These are phyloP conservation scores for Cytospora leucostoma DNA, from an alignment of 2,329 filamentous ascomycete species.

Conservation along the genomic window DNA sequence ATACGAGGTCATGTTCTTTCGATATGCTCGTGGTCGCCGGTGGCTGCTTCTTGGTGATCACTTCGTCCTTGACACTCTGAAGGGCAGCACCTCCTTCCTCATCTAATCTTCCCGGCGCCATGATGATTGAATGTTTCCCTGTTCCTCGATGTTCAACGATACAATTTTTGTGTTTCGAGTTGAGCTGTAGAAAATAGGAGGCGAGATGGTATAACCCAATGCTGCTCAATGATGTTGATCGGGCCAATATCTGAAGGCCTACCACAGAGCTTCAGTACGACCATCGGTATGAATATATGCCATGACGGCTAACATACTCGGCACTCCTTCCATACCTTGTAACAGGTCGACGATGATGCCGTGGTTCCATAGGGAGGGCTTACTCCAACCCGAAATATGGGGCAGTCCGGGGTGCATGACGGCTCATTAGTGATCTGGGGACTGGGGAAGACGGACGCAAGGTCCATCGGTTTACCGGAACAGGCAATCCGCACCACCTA, in stretches of 20 bases:
- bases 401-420: neutral
- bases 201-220: neutral
- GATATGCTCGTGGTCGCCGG: neutral
- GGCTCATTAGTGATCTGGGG: neutral
- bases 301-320: neutral
- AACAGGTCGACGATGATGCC: neutral
- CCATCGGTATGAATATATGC: neutral
- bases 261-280: too few species aligned
- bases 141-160: neutral
- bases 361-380: neutral
- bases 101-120: constrained; percentile 18
- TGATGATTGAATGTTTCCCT: neutral
- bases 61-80: constrained; percentile 13
- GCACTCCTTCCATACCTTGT: neutral
- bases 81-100: constrained; percentile 3
- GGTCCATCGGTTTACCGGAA: neutral
- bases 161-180: too few species aligned
- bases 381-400: neutral
- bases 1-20: constrained; percentile 46
- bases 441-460: neutral
- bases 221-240: too few species aligned
- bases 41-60: constrained; percentile 19
- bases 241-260: too few species aligned
- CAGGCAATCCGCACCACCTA: neutral
- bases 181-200: neutral